These are phyloP conservation scores for Capsicum rhomboideum DNA, from an alignment of 257 asterid genomes.

Conservation along the genomic window DNA sequence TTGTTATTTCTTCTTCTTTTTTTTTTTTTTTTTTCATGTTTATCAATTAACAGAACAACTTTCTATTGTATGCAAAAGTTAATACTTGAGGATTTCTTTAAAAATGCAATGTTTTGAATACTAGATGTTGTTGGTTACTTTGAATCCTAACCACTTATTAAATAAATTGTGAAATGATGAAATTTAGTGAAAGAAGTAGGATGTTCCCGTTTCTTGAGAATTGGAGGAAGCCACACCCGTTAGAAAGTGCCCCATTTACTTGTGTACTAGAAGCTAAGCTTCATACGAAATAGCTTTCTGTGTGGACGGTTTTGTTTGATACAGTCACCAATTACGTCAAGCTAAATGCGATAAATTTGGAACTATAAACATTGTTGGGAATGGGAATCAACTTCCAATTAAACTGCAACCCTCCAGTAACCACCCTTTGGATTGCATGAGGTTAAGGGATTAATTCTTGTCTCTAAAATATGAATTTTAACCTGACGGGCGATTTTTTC, in stretches of 20 bases:
- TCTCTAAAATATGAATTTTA: neutral
- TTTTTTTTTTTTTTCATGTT: neutral
- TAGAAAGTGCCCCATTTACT: neutral
- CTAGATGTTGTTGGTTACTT: neutral
- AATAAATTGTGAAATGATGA: neutral
- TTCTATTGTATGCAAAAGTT: neutral
- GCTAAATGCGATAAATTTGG: neutral
- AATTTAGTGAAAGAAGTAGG: neutral
- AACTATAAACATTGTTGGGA: neutral
- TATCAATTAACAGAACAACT: neutral
- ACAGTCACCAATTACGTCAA: neutral
- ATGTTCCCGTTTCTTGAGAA: neutral
- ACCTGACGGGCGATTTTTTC: neutral
- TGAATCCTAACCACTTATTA: neutral
- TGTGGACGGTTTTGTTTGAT: neutral
- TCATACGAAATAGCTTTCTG: neutral
- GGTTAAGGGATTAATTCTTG: neutral
- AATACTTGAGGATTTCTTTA: neutral
- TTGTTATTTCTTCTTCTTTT: neutral
- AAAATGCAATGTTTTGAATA: neutral
- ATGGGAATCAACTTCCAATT: neutral
- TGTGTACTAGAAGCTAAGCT: neutral
- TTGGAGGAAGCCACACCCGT: neutral
- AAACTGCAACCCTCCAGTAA: neutral
- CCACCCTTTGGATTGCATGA: neutral